These are phyloP conservation scores for Pichia sp. DNA, from an alignment of 1,139 yeast species.

Conservation along the genomic window DNA sequence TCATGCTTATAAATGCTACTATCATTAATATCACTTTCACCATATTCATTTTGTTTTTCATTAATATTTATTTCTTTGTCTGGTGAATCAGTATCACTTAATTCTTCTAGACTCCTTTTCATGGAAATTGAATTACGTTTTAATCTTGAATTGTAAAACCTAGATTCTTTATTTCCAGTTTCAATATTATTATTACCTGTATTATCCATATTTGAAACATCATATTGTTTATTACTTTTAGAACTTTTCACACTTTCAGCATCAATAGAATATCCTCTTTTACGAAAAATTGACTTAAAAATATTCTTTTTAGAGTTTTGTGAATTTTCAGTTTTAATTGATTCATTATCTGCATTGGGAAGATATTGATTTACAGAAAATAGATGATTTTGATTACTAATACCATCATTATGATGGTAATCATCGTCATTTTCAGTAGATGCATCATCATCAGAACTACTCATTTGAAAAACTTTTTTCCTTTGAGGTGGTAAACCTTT, in stretches of 20 bases:
- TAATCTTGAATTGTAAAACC: background rate
- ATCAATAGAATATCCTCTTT: conserved; percentile 12
- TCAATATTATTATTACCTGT: background rate
- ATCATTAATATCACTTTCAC: background rate
- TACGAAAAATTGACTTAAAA: conserved; percentile 9
- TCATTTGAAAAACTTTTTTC: conserved; percentile 5
- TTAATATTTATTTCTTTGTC: background rate
- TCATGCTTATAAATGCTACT: background rate
- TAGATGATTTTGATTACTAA: background rate
- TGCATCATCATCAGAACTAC: conserved; percentile 20
- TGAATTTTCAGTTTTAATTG: conserved; percentile 6
- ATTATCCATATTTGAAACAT: background rate
- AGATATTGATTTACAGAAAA: background rate
- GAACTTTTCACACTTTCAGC: conserved; percentile 9
- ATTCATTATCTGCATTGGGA: background rate
- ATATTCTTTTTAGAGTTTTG: conserved; percentile 3
- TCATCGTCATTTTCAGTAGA: conserved; percentile 26
- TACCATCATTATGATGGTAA: conserved; percentile 5
- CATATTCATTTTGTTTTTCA: background rate
- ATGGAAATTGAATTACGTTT: background rate
- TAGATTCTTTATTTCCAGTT: background rate
- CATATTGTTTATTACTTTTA: background rate
- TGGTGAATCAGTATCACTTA: background rate
- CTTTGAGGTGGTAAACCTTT: conserved; percentile 6
- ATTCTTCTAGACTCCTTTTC: background rate